phyloP scores from a whole-genome alignment of 345 rosid genomes.

The Eucalyptus guilfoylei region DNA sequence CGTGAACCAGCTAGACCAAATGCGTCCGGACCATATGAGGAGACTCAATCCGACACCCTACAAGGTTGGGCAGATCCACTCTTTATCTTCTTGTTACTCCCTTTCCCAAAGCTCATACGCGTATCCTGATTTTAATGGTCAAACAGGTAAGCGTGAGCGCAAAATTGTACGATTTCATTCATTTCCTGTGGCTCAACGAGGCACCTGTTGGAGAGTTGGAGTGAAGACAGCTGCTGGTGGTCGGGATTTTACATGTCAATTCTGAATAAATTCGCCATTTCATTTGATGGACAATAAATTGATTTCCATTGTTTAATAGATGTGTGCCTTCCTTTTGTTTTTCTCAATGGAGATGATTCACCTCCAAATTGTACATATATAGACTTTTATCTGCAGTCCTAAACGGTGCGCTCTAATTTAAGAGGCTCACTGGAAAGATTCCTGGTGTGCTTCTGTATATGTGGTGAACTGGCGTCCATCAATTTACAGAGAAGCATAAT shows the following conservation, averaged over 20 bases:
- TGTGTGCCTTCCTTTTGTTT: neutral
- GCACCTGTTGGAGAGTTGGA: slow-evolving; percentile 97
- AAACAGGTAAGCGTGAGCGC: slow-evolving; percentile 84
- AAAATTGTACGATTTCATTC: slow-evolving; percentile 85
- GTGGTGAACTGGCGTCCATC: neutral
- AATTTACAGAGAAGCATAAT: neutral
- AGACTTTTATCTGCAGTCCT: neutral
- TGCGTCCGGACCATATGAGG: slow-evolving; percentile 94
- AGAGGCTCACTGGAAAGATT: neutral
- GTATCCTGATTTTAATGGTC: neutral
- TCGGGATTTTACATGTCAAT: neutral
- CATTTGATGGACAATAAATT: neutral
- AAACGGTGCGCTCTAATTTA: neutral
- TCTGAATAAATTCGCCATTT: neutral
- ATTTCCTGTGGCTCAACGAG: slow-evolving; percentile 95
- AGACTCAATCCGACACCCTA: slow-evolving; percentile 92
- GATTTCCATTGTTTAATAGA: neutral
- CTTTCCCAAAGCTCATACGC: neutral
- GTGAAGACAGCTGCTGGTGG: neutral
- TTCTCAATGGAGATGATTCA: neutral
- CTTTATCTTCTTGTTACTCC: neutral
- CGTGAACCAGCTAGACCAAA: slow-evolving; percentile 73
- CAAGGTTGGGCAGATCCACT: slow-evolving; percentile 32
- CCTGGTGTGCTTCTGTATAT: neutral
- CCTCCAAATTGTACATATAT: neutral